A percentile compares a stretch with the other conserved stretches of the same genome.
Evolutionary conservation across 768 basidiomycete species (phyloP).

Genomic region (Trametes coccinea): DNA sequence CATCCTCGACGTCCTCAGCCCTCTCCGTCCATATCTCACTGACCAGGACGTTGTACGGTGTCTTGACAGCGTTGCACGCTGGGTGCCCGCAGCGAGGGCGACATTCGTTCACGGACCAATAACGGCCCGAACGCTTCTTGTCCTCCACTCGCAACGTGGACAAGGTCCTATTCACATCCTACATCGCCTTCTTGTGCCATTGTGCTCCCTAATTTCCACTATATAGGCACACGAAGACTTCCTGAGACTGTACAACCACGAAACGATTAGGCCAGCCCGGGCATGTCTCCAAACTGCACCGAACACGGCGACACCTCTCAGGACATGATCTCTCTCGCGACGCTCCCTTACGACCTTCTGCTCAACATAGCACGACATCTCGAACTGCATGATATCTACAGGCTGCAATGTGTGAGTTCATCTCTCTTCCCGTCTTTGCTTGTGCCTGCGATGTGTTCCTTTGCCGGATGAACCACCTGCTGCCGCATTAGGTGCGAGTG

Average conservation of each 20-base stretch:
- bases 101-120: conserved; percentile 3
- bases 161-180: conserved; percentile 5
- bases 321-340: conserved; percentile 37
- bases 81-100: too few relatives aligned
- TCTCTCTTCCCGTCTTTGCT: background rate
- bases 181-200: background rate
- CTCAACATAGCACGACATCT: conserved; percentile 67
- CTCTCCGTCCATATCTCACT: too few relatives aligned
- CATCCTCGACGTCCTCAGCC: too few relatives aligned
- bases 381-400: conserved; percentile 58
- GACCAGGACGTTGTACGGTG: too few relatives aligned
- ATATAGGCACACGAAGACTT: background rate
- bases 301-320: conserved; percentile 21
- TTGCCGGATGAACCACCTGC: background rate
- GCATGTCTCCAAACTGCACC: conserved; percentile 14
- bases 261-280: background rate
- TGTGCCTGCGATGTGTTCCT: too few relatives aligned
- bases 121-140: conserved; percentile 11
- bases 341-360: conserved; percentile 68
- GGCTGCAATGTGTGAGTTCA: conserved; percentile 58
- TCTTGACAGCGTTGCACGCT: too few relatives aligned
- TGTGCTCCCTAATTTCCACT: background rate
- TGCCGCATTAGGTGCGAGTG: background rate
- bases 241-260: background rate
- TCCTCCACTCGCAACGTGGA: conserved; percentile 13